A percentile compares a stretch with the other conserved stretches of the same genome.
phyloP scores from a whole-genome alignment of 202 grass and related monocot species.

The Schoenoplectus triqueter region DNA sequence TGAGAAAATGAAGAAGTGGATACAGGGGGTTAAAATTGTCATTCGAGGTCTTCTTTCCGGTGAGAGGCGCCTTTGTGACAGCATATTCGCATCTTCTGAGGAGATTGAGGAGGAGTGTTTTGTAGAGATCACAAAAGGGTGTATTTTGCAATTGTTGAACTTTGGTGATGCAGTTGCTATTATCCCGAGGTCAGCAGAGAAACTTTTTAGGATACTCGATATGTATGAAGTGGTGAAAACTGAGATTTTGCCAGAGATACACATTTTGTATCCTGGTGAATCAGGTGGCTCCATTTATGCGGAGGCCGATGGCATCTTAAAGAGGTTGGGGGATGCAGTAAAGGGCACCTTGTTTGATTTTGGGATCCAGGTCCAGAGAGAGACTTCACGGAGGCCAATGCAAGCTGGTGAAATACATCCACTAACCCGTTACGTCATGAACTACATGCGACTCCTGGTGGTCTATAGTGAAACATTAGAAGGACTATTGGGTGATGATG shows the following conservation, averaged over 20 bases:
- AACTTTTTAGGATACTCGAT: slow-evolving; percentile 77
- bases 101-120: slow-evolving; percentile 81
- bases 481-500: slow-evolving; percentile 51
- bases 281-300: slow-evolving; percentile 63
- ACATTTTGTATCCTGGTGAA: slow-evolving; percentile 58
- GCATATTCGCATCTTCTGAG: slow-evolving; percentile 58
- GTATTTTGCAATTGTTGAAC: slow-evolving; percentile 80
- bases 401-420: slow-evolving; percentile 81
- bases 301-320: slow-evolving; percentile 65
- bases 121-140: slow-evolving; percentile 73
- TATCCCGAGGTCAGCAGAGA: slow-evolving; percentile 74
- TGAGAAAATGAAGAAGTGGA: slow-evolving; percentile 98
- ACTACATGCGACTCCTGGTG: slow-evolving; percentile 75
- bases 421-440: slow-evolving; percentile 91
- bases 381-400: slow-evolving; percentile 68
- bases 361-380: slow-evolving; percentile 69
- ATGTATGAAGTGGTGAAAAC: slow-evolving; percentile 81
- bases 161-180: slow-evolving; percentile 83
- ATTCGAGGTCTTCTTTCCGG: slow-evolving; percentile 66
- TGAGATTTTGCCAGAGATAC: slow-evolving; percentile 74
- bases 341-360: slow-evolving; percentile 79
- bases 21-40: slow-evolving; percentile 72
- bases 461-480: slow-evolving; percentile 74
- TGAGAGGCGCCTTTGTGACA: slow-evolving; percentile 78
- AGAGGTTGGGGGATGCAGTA: slow-evolving; percentile 77